Evolutionary conservation across 2,329 filamentous ascomycete species (phyloP).

Genomic region (Aspergillus caelatus): DNA sequence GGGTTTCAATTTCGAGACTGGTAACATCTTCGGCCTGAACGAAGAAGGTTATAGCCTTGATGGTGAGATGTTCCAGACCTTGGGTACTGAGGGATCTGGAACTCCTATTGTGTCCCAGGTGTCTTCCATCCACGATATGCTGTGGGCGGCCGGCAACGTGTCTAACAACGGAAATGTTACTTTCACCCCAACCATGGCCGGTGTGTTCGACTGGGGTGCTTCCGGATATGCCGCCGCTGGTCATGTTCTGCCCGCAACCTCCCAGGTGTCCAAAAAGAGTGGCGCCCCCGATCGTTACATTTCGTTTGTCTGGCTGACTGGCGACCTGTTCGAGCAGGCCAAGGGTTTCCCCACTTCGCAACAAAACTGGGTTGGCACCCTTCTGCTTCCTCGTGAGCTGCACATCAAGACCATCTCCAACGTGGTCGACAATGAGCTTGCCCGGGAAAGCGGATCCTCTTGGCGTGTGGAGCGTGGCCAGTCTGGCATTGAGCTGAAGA

Average conservation of each 20-base stretch:
- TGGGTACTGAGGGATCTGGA: constrained; percentile 21
- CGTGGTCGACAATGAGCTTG: constrained; percentile 20
- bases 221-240: constrained; percentile 23
- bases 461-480: constrained; percentile 12
- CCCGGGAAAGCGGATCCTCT: constrained; percentile 7
- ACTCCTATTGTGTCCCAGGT: constrained; percentile 15
- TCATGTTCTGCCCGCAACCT: constrained; percentile 20
- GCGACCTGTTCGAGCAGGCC: constrained; percentile 17
- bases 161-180: constrained; percentile 8
- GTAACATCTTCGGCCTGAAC: constrained; percentile 19
- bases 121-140: constrained; percentile 23
- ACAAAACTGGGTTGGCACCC: constrained; percentile 20
- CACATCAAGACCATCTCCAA: constrained; percentile 14
- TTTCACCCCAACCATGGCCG: constrained; percentile 23
- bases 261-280: constrained; percentile 17
- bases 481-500: constrained; percentile 14
- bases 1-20: constrained; percentile 25
- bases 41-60: constrained; percentile 19
- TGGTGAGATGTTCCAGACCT: constrained; percentile 19
- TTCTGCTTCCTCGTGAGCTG: constrained; percentile 23
- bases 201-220: constrained; percentile 24
- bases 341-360: constrained; percentile 19
- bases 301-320: constrained; percentile 22
- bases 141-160: constrained; percentile 20
- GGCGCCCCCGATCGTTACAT: constrained; percentile 23